Conservation (phyloP, 2,329 filamentous ascomycete species). For the Paradendryphiella salina region DNA sequence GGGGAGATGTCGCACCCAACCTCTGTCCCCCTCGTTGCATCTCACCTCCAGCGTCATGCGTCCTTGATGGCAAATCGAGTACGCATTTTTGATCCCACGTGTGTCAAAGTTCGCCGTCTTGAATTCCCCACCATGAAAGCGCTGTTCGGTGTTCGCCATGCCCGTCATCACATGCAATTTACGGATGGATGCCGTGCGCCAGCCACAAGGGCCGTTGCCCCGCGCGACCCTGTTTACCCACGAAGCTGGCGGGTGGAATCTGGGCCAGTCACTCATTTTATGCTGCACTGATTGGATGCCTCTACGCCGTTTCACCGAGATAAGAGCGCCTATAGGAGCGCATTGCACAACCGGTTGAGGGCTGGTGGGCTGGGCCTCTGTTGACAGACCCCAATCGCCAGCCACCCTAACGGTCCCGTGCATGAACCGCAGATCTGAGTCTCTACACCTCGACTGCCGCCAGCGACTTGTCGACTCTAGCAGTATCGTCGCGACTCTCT, state of each 20-base stretch:
- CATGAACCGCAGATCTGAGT: slow-evolving; percentile 41
- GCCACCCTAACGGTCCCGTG: slow-evolving; percentile 35
- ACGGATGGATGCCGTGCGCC: background rate
- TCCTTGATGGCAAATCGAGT: background rate
- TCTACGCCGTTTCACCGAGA: slow-evolving; percentile 15
- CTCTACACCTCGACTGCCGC: slow-evolving; percentile 22
- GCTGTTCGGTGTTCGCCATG: background rate
- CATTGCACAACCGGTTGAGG: slow-evolving; percentile 27
- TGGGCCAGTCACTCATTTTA: slow-evolving; percentile 2
- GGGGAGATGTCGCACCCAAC: background rate
- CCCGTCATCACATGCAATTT: slow-evolving; percentile 3
- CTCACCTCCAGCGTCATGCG: background rate
- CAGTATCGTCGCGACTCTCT: slow-evolving; percentile 12
- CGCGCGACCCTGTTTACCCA: slow-evolving; percentile 12
- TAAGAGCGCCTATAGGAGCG: slow-evolving; percentile 15
- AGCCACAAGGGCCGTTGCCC: slow-evolving; percentile 8
- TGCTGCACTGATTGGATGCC: slow-evolving; percentile 15
- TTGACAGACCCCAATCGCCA: slow-evolving; percentile 41
- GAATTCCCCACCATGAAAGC: background rate
- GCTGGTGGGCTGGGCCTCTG: slow-evolving; percentile 35
- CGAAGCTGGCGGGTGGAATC: background rate
- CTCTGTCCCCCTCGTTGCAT: background rate
- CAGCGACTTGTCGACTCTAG: slow-evolving; percentile 6
- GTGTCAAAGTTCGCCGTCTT: background rate
- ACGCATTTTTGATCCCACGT: too few relatives aligned